Evolutionary conservation across 768 basidiomycete species (phyloP), one percentile per base, ranked within the genome.

Genomic region (Exidia glandulosa): DNA sequence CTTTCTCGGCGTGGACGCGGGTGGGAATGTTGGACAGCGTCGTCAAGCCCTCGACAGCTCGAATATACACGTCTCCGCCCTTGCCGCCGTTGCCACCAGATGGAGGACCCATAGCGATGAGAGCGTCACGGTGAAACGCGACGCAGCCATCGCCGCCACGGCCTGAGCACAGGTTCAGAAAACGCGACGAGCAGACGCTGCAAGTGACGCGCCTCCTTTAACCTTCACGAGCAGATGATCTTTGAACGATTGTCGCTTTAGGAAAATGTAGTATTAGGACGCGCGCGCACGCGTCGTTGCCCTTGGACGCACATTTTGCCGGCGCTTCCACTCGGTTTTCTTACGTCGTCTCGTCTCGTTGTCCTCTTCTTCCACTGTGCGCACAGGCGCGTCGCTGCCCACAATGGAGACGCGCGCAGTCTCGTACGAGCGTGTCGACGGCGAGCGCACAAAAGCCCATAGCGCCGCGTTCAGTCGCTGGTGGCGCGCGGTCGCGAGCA

Each of bases 81-180:
- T 80, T 79, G 2, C 94, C 95, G 16, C 95, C 95, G 61, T 89
- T 88, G 1, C 94, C 95, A 0, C 95, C 95, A 10, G 93, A 94
- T 0, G 95, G 93, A 1, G 94, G 92, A 0, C 92, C 91, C 62
- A 83, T 81, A 1, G 87, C 82, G 60, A 82, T 83, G 72, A 81
- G 92, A 68, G 91, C 90, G 73, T 95, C 92, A 60, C 91, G 84
- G 67, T 94, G 88, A 66, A 97, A 96, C 4, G 95, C 94, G 27
- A 88, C 90, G 63, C 93, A 90, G 27, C 95, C 95, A 60, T 91
- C 77, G 0, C 95, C 95, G 23, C 94, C 94, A 66, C 80, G 84
- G 16, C 93, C 94, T 89, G 65, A n/a, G 41, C 37, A 27, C 25
- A 64, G 56, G 12, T 56, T 31, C 29, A 65, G 59, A 60, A 29